These are phyloP conservation scores for Diaporthe vaccinii DNA, from an alignment of 2,329 filamentous ascomycete genomes.

Conservation along the genomic window DNA sequence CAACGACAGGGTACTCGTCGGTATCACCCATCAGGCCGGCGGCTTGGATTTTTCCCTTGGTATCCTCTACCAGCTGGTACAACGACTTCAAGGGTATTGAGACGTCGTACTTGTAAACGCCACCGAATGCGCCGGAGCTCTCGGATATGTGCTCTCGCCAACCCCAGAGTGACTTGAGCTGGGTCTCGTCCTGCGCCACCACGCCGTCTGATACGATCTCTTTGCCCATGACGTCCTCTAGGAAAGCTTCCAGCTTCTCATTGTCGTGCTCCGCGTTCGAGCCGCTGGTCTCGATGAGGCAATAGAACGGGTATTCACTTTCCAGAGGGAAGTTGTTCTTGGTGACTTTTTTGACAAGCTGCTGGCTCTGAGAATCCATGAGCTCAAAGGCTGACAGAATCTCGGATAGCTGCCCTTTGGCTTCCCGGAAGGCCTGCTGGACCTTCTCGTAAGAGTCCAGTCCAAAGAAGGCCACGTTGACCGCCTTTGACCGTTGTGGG, in stretches of 20 bases:
- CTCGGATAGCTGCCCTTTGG: slow-evolving; percentile 91
- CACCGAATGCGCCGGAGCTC: slow-evolving; percentile 88
- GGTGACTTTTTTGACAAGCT: slow-evolving; percentile 80
- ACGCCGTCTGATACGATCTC: slow-evolving; percentile 92
- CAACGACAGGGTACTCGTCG: slow-evolving; percentile 82
- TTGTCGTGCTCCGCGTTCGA: slow-evolving; percentile 94
- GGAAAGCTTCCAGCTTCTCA: slow-evolving; percentile 89
- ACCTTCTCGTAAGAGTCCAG: slow-evolving; percentile 92
- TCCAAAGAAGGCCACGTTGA: slow-evolving; percentile 96
- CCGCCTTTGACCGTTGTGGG: slow-evolving; percentile 86
- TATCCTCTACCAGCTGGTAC: slow-evolving; percentile 91
- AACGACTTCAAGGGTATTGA: slow-evolving; percentile 92
- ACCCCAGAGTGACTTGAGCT: slow-evolving; percentile 86
- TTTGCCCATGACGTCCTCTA: slow-evolving; percentile 91
- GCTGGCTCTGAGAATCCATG: slow-evolving; percentile 90
- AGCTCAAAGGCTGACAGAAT: slow-evolving; percentile 98
- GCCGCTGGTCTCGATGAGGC: slow-evolving; percentile 94
- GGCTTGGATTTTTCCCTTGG: slow-evolving; percentile 77
- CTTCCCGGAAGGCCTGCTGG: slow-evolving; percentile 86
- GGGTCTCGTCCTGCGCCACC: slow-evolving; percentile 92
- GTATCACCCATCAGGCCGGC: slow-evolving; percentile 84
- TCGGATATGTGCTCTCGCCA: slow-evolving; percentile 97
- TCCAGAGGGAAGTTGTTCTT: slow-evolving; percentile 86
- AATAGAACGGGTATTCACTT: slow-evolving; percentile 91
- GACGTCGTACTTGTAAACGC: slow-evolving; percentile 98